A percentile compares a stretch with the other conserved stretches of the same genome.
phyloP scores from a whole-genome alignment of 768 basidiomycete genomes.

The Amanita exitialis region DNA sequence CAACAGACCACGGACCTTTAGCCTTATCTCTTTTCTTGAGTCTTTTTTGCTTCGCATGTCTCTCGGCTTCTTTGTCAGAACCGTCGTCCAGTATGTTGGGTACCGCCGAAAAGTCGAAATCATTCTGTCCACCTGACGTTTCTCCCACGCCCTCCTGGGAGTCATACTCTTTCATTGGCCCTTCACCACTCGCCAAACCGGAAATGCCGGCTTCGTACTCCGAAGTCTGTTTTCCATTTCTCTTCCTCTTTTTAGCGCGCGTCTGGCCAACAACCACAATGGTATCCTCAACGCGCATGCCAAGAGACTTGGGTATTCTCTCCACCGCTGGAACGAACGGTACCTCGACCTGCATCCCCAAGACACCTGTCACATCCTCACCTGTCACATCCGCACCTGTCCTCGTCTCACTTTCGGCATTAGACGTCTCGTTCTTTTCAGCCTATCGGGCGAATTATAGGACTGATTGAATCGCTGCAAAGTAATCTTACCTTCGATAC shows the following conservation, averaged over 20 bases:
- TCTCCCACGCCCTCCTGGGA: constrained; percentile 5
- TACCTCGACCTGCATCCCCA: constrained; percentile 53
- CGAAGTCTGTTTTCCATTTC: constrained; percentile 15
- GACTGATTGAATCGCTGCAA: neutral
- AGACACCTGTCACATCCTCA: constrained; percentile 13
- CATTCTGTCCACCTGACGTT: constrained; percentile 22
- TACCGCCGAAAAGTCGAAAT: constrained; percentile 60
- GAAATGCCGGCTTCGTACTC: neutral
- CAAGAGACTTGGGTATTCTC: constrained; percentile 26
- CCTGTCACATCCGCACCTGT: constrained; percentile 8
- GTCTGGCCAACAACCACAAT: constrained; percentile 67
- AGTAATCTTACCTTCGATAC: constrained; percentile 27
- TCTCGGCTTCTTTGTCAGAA: constrained; percentile 27
- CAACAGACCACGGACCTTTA: neutral
- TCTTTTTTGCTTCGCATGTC: constrained; percentile 38
- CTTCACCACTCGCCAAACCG: constrained; percentile 3
- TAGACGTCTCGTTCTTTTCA: constrained; percentile 8
- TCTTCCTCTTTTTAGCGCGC: constrained; percentile 56
- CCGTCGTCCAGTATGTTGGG: constrained; percentile 67
- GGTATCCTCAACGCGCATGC: constrained; percentile 38
- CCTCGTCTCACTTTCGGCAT: constrained; percentile 8
- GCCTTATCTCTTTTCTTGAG: constrained; percentile 31
- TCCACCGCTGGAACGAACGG: constrained; percentile 67
- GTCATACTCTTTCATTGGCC: constrained; percentile 7
- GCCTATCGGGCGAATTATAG: constrained; percentile 1